These are phyloP conservation scores for Penicillium sp. DNA, from an alignment of 2,329 filamentous ascomycete species.

Conservation along the genomic window DNA sequence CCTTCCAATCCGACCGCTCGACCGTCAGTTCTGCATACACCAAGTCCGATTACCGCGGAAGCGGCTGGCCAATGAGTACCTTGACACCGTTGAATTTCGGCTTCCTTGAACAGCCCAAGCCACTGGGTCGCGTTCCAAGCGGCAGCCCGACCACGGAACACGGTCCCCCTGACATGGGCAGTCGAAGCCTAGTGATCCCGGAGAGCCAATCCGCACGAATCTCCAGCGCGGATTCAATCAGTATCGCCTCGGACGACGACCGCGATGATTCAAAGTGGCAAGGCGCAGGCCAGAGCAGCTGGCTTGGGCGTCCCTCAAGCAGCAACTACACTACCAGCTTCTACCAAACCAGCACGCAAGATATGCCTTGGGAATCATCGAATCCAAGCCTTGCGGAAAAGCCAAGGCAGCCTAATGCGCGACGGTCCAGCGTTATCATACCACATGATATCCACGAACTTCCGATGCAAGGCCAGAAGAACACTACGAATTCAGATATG, in stretches of 20 bases:
- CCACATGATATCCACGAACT: constrained; percentile 29
- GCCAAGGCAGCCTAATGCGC: constrained; percentile 21
- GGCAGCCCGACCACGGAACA: constrained; percentile 46
- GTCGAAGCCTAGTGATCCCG: constrained; percentile 34
- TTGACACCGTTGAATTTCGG: constrained; percentile 37
- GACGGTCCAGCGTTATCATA: constrained; percentile 35
- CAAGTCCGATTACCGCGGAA: constrained; percentile 39
- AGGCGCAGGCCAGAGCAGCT: constrained; percentile 26
- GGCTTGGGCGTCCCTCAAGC: constrained; percentile 39
- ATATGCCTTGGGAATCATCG: constrained; percentile 20
- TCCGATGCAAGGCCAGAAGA: constrained; percentile 15
- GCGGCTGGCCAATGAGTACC: constrained; percentile 42
- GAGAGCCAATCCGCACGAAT: constrained; percentile 45
- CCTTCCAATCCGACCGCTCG: constrained; percentile 28
- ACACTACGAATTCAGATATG: constrained; percentile 41
- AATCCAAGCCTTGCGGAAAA: constrained; percentile 16
- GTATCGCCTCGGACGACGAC: constrained; percentile 37
- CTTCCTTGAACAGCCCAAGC: constrained; percentile 39
- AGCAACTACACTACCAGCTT: constrained; percentile 43
- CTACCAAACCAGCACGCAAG: constrained; percentile 31
- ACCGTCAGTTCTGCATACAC: constrained; percentile 28
- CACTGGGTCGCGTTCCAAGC: constrained; percentile 40
- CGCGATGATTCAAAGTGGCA: constrained; percentile 30
- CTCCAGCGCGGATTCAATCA: constrained; percentile 44
- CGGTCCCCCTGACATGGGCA: constrained; percentile 24